Base-by-base conservation (phyloP, 306 rosid species). In the Rosa rugosa region DNA sequence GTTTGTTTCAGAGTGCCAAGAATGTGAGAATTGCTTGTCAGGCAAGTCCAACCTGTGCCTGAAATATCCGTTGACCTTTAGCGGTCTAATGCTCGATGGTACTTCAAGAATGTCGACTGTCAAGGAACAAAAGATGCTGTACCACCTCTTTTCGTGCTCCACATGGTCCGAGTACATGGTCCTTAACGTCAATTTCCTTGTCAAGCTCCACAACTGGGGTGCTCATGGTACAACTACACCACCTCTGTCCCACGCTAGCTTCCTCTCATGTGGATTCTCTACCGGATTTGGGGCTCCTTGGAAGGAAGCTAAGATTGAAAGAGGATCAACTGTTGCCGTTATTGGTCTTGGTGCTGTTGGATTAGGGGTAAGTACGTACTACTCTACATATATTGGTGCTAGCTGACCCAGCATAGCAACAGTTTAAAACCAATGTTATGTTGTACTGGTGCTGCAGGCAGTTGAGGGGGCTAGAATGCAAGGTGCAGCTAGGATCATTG, bases 401-500 rank as follows among this genome's bases (percentile, higher is more conserved):
- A 18, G n/a, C 62, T 54, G 11, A 54, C 25, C 25, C 18, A 54
- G 31, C 31, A 53, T 23, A 20, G 27, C 66, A 59, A 27, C 13
- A 16, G 56, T 11, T 25, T 23, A 18, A 22, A 11, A 10, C 1
- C 31, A 25, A 20, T 25, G 34, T n/a, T 23, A 57, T 2, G 8
- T 62, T 25, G 41, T 31, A 14, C 42, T 31, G 18, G 42, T 63
- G 69, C 11, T 63, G 42, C 65, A 56, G 76, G 78, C 78, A 49
- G 3, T 54, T 53, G 83, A 82, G 4, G 91, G 86, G 46, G 81
- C 90, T n/a, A 85, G 85, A 70, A 72, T 60, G 64, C 46, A 56
- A 60, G 90, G 90, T 47, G 87, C 91, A 47, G 57, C 66, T 10
- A 84, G 50, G 77, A 87, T 87, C 76, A 80, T 90, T 75, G 90